Conservation (phyloP, 2,329 filamentous ascomycete species). For the Diaporthe destruens region DNA sequence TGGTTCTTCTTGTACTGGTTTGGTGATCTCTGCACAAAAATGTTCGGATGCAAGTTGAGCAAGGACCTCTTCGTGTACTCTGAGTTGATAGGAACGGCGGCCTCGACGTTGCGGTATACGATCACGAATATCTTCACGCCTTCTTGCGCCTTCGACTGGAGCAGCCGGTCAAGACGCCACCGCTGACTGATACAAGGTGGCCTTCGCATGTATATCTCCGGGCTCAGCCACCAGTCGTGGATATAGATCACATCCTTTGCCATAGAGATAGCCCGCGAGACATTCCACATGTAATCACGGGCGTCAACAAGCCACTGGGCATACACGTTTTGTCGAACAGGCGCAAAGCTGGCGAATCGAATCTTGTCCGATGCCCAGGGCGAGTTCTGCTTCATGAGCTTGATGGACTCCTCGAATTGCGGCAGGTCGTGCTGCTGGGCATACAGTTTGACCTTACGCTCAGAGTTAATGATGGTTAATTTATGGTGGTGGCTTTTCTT, state of each 20-base stretch:
- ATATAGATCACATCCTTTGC: constrained; percentile 98
- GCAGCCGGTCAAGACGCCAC: constrained; percentile 91
- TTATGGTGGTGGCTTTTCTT: constrained; percentile 76
- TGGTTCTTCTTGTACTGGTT: constrained; percentile 99
- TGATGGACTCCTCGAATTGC: constrained; percentile 95
- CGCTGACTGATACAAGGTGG: constrained; percentile 97
- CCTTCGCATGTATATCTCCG: constrained; percentile 93
- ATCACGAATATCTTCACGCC: constrained; percentile 98
- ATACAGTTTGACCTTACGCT: constrained; percentile 90
- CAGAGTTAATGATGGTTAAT: constrained; percentile 88
- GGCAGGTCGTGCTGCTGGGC: constrained; percentile 88
- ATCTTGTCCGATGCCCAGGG: constrained; percentile 82
- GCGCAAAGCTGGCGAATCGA: constrained; percentile 93
- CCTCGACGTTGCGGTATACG: constrained; percentile 97
- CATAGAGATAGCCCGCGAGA: constrained; percentile 96
- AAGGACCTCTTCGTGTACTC: constrained; percentile 98
- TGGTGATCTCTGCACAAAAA: constrained; percentile 95
- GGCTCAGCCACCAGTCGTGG: constrained; percentile 99
- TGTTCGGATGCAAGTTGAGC: constrained; percentile 93
- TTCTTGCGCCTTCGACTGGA: constrained; percentile 94
- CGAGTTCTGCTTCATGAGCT: constrained; percentile 85
- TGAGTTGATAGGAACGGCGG: constrained; percentile 96
- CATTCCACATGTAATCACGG: constrained; percentile 99
- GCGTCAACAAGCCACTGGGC: constrained; percentile 98
- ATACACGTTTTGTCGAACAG: constrained; percentile 86